Percentiles rank a stretch among this genome's conserved stretches.
phyloP scores from a whole-genome alignment of 2,329 filamentous ascomycete genomes.

The Sporothrix brunneoviolacea region DNA sequence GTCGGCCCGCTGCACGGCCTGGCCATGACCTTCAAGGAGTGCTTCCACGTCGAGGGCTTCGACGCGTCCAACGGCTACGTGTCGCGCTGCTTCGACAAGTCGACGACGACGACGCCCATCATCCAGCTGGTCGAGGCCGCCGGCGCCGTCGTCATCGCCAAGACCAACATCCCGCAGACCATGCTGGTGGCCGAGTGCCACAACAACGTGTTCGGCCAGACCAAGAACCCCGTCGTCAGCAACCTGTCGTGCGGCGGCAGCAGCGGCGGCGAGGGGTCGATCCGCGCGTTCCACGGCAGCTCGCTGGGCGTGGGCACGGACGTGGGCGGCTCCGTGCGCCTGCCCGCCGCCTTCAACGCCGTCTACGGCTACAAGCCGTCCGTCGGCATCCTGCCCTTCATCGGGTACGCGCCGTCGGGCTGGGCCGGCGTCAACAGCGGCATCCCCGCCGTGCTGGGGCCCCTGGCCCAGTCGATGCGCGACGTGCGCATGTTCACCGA shows the following conservation, averaged over 20 bases:
- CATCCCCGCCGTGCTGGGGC: constrained; percentile 14
- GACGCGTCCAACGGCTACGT: constrained; percentile 15
- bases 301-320: constrained; percentile 41
- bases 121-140: constrained; percentile 24
- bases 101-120: constrained; percentile 16
- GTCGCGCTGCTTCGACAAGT: constrained; percentile 12
- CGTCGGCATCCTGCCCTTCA: constrained; percentile 17
- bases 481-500: constrained; percentile 13
- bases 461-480: constrained; percentile 13
- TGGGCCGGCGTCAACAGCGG: constrained; percentile 16
- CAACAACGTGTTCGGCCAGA: constrained; percentile 32
- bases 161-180: constrained; percentile 24
- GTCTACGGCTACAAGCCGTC: constrained; percentile 29
- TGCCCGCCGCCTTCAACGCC: constrained; percentile 28
- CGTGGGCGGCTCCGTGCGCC: constrained; percentile 21
- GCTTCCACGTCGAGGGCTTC: constrained; percentile 15
- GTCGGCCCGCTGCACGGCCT: constrained; percentile 36
- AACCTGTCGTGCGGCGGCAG: constrained; percentile 29
- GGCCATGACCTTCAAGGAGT: constrained; percentile 27
- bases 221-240: constrained; percentile 30
- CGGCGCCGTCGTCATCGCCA: constrained; percentile 25
- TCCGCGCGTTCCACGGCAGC: constrained; percentile 30
- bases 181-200: constrained; percentile 26
- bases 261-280: constrained; percentile 32
- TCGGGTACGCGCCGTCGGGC: constrained; percentile 16